Evolutionary conservation across 192 early-diverging fungal species (phyloP), one percentile per base, ranked within the genome.

Genomic region (Coemansia sp.): DNA sequence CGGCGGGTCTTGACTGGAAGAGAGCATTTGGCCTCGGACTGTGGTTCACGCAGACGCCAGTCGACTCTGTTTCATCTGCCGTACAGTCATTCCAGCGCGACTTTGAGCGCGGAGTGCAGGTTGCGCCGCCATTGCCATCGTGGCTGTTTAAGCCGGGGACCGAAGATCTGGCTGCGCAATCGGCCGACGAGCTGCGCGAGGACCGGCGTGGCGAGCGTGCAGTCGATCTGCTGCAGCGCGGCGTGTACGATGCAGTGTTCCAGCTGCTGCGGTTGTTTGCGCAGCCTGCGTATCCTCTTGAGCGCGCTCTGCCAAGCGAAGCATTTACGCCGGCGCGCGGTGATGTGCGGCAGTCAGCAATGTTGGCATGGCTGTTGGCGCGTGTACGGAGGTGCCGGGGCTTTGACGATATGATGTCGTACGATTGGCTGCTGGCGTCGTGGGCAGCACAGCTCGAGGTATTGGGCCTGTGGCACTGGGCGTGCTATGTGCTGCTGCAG

Each of bases 391-490:
- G 59, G 23, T 54, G 79, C 40, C 77, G 80, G 5, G 78, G 75
- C 14, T 86, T 86, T 57, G 71, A 70, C 17, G 84, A 84, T 40
- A 25, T 58, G 59, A 24, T 52, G 31, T 17, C 70, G 26, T 62
- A 79, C 55, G 85, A 90, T 37, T 71, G 67, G 18, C 72, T 92
- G 48, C 82, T 90, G 17, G 56, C 81, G 0, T 68, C 84, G 21
- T 85, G 94, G 56, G 82, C 88, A 4, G 72, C 65, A 15, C 86
- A 93, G 72, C 72, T 97, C 12, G 91, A 94, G 78, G 49, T 56
- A 0, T 46, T 91, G 28, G 93, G 92, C 0, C 68, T 92, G 23
- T 95, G 91, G 90, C 70, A 92, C 36, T 95, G 92, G 93, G 86
- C 92, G 3, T 71, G 88, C 37, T 96, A 85, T 82, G 88, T 93